Evolutionary conservation across 2,329 filamentous ascomycete genomes (phyloP).

Genomic region (Trichoderma guizhouense): DNA sequence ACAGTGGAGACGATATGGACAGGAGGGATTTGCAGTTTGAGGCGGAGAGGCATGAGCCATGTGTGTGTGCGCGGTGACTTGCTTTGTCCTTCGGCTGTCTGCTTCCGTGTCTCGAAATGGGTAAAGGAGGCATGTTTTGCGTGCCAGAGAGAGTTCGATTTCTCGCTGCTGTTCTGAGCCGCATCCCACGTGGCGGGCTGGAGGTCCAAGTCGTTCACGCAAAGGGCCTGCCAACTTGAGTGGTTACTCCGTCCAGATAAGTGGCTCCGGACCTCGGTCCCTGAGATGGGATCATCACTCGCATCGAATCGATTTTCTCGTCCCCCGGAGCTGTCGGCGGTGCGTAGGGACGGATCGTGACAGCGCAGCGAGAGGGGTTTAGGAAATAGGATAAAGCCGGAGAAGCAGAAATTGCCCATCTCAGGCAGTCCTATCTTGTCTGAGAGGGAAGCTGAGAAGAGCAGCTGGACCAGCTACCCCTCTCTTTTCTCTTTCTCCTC

Average conservation of each 20-base stretch:
- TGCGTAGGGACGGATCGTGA: background rate
- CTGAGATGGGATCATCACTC: background rate
- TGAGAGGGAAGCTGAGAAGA: background rate
- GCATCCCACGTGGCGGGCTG: constrained; percentile 8
- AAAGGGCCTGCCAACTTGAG: background rate
- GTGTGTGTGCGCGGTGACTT: background rate
- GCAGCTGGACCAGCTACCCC: background rate
- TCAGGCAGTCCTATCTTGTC: background rate
- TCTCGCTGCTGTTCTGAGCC: background rate
- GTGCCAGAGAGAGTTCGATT: background rate
- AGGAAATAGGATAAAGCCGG: background rate
- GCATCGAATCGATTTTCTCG: background rate
- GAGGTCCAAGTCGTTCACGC: background rate
- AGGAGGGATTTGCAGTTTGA: background rate
- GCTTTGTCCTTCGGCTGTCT: background rate
- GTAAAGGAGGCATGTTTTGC: background rate
- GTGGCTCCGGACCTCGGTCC: background rate
- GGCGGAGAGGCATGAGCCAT: background rate
- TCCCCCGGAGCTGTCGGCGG: background rate
- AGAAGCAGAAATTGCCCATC: background rate
- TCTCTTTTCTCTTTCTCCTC: background rate
- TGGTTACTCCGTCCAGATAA: background rate
- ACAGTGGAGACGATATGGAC: background rate
- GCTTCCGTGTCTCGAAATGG: background rate
- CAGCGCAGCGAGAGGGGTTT: background rate